These are phyloP conservation scores for Quercus alba DNA, from an alignment of 306 rosid genomes.

Conservation along the genomic window DNA sequence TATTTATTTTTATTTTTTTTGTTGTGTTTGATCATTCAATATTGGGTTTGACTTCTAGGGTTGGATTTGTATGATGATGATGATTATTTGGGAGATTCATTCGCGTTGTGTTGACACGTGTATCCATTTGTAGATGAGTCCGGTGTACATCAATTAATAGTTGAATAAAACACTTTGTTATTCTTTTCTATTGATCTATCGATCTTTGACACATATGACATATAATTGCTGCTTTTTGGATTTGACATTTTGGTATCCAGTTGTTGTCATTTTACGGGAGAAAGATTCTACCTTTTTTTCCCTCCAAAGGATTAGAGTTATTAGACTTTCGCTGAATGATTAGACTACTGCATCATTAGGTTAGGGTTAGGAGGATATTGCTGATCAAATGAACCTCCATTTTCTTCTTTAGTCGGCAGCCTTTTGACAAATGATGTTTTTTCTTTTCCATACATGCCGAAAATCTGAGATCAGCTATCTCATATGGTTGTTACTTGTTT, in stretches of 20 bases:
- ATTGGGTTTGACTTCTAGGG: conserved; percentile 24
- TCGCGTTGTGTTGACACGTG: conserved; percentile 46
- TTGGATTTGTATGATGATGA: conserved; percentile 11
- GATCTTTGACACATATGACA: not conserved
- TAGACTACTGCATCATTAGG: too few species aligned
- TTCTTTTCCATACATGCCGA: not conserved
- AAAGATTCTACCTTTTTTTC: too few species aligned
- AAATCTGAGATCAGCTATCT: not conserved
- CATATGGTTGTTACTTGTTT: too few species aligned
- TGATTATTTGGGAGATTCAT: conserved; percentile 49
- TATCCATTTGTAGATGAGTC: conserved; percentile 58
- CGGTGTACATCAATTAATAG: conserved; percentile 56
- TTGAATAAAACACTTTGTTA: conserved; percentile 59
- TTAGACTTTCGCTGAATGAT: too few species aligned
- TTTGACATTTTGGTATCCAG: too few species aligned
- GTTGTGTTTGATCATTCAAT: conserved; percentile 36
- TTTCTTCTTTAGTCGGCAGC: not conserved
- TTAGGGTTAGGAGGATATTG: not conserved
- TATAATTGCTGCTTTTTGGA: not conserved
- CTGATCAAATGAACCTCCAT: not conserved
- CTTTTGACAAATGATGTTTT: conserved; percentile 17
- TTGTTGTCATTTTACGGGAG: too few species aligned
- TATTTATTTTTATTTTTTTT: not conserved
- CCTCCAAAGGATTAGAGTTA: too few species aligned
- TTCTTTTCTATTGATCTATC: conserved; percentile 34